Conservation (phyloP, 2,329 filamentous ascomycete species). For the Sclerotinia nivalis region DNA sequence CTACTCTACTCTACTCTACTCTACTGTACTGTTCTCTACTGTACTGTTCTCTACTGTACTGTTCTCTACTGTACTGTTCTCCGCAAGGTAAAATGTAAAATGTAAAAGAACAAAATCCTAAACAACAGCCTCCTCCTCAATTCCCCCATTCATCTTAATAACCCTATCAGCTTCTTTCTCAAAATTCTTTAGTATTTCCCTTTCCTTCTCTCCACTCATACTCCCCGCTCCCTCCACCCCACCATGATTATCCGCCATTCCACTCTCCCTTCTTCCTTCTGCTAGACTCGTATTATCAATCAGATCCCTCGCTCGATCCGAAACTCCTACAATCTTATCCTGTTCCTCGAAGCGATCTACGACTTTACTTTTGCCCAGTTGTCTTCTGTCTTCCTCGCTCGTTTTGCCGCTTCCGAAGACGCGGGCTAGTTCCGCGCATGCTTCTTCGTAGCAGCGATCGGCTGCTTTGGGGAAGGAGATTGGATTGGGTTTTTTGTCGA, state of each 20-base stretch:
- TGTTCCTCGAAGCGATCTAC: constrained; percentile 38
- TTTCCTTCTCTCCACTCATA: not conserved
- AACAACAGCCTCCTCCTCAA: not conserved
- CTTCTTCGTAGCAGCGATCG: constrained; percentile 39
- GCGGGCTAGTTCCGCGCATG: constrained; percentile 37
- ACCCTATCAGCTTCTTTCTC: constrained; percentile 3
- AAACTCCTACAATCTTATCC: not conserved
- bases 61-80: too few species aligned
- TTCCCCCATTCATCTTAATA: not conserved
- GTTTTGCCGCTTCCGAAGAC: constrained; percentile 34
- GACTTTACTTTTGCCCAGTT: constrained; percentile 32
- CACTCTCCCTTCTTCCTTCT: constrained; percentile 6
- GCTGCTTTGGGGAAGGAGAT: constrained; percentile 44
- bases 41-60: too few species aligned
- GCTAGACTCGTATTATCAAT: constrained; percentile 22
- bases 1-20: too few species aligned
- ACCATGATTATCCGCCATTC: constrained; percentile 21
- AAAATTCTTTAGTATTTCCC: not conserved
- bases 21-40: too few species aligned
- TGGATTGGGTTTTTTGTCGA: constrained; percentile 67
- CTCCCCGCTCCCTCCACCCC: not conserved
- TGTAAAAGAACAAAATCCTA: not conserved
- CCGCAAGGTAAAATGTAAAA: too few species aligned
- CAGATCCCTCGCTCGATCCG: constrained; percentile 4
- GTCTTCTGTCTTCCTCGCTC: constrained; percentile 34